These are phyloP conservation scores for Ophiostoma quercus DNA, from an alignment of 2,329 filamentous ascomycete genomes.

Conservation along the genomic window DNA sequence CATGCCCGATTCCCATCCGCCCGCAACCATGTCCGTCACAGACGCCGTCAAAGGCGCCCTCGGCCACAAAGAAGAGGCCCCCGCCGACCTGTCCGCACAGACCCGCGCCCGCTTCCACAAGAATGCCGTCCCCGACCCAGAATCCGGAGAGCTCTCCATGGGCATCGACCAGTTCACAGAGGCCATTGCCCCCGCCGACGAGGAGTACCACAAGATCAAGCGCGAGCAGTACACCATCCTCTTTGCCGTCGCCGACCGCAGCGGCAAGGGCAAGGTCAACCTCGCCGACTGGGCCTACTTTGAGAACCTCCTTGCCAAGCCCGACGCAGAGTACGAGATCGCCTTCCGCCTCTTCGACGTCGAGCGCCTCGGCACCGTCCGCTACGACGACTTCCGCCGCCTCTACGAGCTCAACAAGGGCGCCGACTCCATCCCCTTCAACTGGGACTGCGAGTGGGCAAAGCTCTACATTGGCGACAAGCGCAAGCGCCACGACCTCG, in stretches of 20 bases:
- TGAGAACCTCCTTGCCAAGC: constrained; percentile 87
- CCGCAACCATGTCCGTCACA: constrained; percentile 42
- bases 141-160: constrained; percentile 74
- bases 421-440: constrained; percentile 79
- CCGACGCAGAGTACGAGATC: constrained; percentile 97
- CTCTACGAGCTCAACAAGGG: constrained; percentile 86
- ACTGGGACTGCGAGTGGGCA: constrained; percentile 97
- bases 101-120: constrained; percentile 70
- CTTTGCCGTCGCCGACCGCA: constrained; percentile 83
- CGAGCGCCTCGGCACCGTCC: constrained; percentile 75
- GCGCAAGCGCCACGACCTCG: constrained; percentile 82
- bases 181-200: constrained; percentile 76
- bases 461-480: constrained; percentile 86
- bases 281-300: constrained; percentile 88
- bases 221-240: constrained; percentile 92
- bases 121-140: constrained; percentile 69
- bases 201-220: constrained; percentile 98
- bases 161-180: constrained; percentile 81
- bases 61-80: constrained; percentile 46
- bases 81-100: constrained; percentile 62
- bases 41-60: constrained; percentile 72
- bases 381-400: constrained; percentile 80
- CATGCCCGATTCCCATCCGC: not conserved
- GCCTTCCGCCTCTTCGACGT: constrained; percentile 95
- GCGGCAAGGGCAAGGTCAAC: constrained; percentile 64